phyloP scores from a whole-genome alignment of 2,329 filamentous ascomycete species.

The Boeremia lycopersici region DNA sequence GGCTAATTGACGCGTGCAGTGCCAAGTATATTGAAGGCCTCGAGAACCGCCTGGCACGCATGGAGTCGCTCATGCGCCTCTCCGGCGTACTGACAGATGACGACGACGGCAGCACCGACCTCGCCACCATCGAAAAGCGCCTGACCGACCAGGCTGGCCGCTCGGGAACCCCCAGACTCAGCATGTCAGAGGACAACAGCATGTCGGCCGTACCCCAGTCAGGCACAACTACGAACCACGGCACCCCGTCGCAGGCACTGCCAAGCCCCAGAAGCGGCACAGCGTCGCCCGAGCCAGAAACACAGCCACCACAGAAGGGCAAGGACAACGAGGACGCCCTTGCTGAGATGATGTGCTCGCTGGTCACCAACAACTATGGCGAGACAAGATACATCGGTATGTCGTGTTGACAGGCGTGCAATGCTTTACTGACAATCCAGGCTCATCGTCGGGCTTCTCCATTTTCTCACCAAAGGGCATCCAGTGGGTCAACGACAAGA shows the following conservation, averaged over 20 bases:
- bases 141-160: conserved; percentile 57
- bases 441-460: conserved; percentile 95
- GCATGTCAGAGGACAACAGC: conserved; percentile 40
- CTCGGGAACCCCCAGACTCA: conserved; percentile 28
- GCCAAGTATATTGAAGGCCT: conserved; percentile 98
- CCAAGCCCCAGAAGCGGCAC: conserved; percentile 58
- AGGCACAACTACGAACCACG: conserved; percentile 17
- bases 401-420: conserved; percentile 21
- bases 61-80: conserved; percentile 88
- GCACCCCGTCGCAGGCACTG: conserved; percentile 53
- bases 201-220: conserved; percentile 48
- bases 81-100: conserved; percentile 87
- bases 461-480: conserved; percentile 99
- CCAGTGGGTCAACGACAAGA: conserved; percentile 98
- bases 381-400: conserved; percentile 95
- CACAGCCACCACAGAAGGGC: conserved; percentile 57
- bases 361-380: conserved; percentile 92
- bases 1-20: conserved; percentile 53
- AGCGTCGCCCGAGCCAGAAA: conserved; percentile 59
- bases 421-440: conserved; percentile 51
- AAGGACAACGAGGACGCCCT: conserved; percentile 81
- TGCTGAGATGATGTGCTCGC: conserved; percentile 98
- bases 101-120: conserved; percentile 82
- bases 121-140: conserved; percentile 85
- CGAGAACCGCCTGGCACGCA: conserved; percentile 91